A percentile compares a stretch with the other conserved stretches of the same genome.
phyloP scores from a whole-genome alignment of 1,284 basidiomycete species.

The Inonotus obliquus region DNA sequence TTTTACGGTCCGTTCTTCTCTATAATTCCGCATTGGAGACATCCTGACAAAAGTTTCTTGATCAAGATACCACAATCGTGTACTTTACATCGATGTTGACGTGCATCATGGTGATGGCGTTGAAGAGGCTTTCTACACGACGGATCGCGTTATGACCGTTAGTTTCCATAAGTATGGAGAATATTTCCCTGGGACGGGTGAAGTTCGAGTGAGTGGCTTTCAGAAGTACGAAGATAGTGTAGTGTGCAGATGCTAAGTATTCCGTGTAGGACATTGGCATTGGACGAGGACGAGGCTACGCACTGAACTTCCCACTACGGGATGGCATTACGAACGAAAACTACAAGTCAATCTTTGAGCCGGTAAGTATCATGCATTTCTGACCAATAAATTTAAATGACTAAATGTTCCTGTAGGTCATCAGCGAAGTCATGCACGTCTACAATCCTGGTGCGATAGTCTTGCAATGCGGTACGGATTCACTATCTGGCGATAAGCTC shows the following conservation, averaged over 20 bases:
- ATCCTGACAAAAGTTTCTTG: not conserved
- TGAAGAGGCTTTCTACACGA: slow-evolving; percentile 99
- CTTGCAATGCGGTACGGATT: slow-evolving; percentile 98
- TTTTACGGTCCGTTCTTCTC: slow-evolving; percentile 59
- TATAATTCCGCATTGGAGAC: not conserved
- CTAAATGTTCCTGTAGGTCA: slow-evolving; percentile 55
- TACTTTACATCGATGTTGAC: slow-evolving; percentile 98
- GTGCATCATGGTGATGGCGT: slow-evolving; percentile 99
- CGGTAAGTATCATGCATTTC: slow-evolving; percentile 48
- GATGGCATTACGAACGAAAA: slow-evolving; percentile 96
- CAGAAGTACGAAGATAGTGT: not conserved
- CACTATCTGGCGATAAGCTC: slow-evolving; percentile 93
- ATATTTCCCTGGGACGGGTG: slow-evolving; percentile 98
- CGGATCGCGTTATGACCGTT: slow-evolving; percentile 97
- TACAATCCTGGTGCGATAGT: slow-evolving; percentile 97
- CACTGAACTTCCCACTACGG: slow-evolving; percentile 91
- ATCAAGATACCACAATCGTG: slow-evolving; percentile 84
- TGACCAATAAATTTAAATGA: not conserved
- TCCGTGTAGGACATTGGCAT: slow-evolving; percentile 78
- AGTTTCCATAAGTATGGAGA: slow-evolving; percentile 99
- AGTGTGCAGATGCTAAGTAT: not conserved
- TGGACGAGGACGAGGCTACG: slow-evolving; percentile 89
- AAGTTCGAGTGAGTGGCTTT: slow-evolving; percentile 65
- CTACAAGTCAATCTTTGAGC: slow-evolving; percentile 95
- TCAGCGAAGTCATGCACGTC: slow-evolving; percentile 91